phyloP scores from a whole-genome alignment of 116 monocot species.

The Phalaenopsis hybrid region DNA sequence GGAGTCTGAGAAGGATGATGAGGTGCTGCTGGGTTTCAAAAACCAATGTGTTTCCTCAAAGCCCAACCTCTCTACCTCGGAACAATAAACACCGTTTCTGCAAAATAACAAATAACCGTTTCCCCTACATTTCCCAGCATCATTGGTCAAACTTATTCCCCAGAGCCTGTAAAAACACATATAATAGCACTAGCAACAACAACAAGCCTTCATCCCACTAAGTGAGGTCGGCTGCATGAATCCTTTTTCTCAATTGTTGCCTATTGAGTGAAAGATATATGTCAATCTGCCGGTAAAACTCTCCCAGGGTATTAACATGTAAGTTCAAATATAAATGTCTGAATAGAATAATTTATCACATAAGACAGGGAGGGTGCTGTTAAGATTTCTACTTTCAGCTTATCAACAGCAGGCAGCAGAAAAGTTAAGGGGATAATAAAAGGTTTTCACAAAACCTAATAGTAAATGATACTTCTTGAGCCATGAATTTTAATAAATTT shows the following conservation, averaged over 20 bases:
- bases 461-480: background rate
- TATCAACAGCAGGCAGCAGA: background rate
- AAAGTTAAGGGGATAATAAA: background rate
- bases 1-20: too few relatives aligned
- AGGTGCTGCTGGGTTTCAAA: background rate
- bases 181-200: too few relatives aligned
- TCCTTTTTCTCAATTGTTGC: too few relatives aligned
- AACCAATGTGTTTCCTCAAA: background rate
- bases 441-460: background rate
- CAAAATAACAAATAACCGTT: too few relatives aligned
- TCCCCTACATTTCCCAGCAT: background rate
- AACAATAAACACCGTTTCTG: background rate
- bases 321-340: background rate
- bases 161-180: background rate
- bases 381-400: background rate
- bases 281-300: too few relatives aligned
- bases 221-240: too few relatives aligned
- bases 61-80: background rate
- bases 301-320: background rate
- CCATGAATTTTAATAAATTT: background rate
- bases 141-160: background rate
- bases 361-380: background rate
- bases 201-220: too few relatives aligned
- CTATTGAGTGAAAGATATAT: too few relatives aligned
- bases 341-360: background rate